Evolutionary conservation across 2,329 filamentous ascomycete species (phyloP), one percentile per base, ranked within the genome.

Genomic region (Xylariaceae sp.): DNA sequence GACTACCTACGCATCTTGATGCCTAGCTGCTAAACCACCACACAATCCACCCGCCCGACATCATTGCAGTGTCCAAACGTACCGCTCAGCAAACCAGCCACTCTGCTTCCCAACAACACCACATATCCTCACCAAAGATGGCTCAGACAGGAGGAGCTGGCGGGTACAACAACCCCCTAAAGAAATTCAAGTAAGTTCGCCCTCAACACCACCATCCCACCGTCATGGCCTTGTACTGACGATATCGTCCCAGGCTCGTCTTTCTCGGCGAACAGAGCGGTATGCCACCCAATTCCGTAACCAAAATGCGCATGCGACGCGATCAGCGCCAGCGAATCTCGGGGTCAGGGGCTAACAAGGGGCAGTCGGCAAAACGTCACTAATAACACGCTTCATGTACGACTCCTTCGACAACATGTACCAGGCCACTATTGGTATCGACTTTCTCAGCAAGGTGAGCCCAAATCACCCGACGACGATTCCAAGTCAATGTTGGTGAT

Each of bases 351-450:
- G 41, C 54, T 56, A 46, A 56, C 45, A 5, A 36, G 48, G 13
- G 48, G 60, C 71, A 97, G 94, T 99, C 66, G 94, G 94, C 70
- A 99, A 99, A 79, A 99, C 94, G 31, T 99, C 94, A 57, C 78
- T 99, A 65, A 99, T 99, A 72, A 99, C 94, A 61, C 87, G 94
- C 60, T 99, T 99, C 80, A 99, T 99, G 94, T 99, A 99, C 81
- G 94, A 99, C 75, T 97, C 94, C 44, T 99, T 99, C 79, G 94
- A 99, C 80, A 97, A 96, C 76, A 97, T 93, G 81, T 99, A 99
- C 77, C 94, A 99, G 75, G 94, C 94, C 52, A 99, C 94, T 38
- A 97, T 99, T 69, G 94, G 94, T 68, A 99, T 99, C 77, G 94
- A 99, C 75, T 99, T 99, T 71, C 84, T 99, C 62, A 97, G 92